Conservation (phyloP, 2,329 filamentous ascomycete species). For the Ceratocystis colombiana region DNA sequence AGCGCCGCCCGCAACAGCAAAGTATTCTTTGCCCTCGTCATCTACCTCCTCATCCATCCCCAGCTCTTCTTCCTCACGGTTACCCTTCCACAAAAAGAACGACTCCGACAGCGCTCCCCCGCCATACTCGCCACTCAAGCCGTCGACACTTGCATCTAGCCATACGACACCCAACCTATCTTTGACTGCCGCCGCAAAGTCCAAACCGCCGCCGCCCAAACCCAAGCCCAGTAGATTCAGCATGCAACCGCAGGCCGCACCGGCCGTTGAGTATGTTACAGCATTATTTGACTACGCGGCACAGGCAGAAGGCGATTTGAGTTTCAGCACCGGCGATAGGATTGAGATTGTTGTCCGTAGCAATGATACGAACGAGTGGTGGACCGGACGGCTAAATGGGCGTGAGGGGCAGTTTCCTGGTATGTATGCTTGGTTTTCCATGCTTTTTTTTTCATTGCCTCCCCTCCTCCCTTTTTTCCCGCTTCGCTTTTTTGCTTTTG, state of each 20-base stretch:
- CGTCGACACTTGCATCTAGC: slow-evolving; percentile 24
- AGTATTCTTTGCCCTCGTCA: slow-evolving; percentile 29
- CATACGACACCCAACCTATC: slow-evolving; percentile 36
- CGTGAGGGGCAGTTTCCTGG: slow-evolving; percentile 90
- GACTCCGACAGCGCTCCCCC: slow-evolving; percentile 51
- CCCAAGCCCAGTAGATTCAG: slow-evolving; percentile 71
- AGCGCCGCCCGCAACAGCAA: slow-evolving; percentile 26
- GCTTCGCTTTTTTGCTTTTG: not conserved
- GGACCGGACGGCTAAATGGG: slow-evolving; percentile 71
- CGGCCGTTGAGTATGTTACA: slow-evolving; percentile 66
- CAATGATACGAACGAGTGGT: slow-evolving; percentile 95
- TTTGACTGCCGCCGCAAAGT: slow-evolving; percentile 44
- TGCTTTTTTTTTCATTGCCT: not conserved
- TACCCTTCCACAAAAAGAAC: slow-evolving; percentile 31
- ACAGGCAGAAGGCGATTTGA: slow-evolving; percentile 86
- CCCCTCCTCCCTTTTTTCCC: not conserved
- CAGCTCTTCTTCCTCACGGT: slow-evolving; percentile 15
- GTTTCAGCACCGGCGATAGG: slow-evolving; percentile 74
- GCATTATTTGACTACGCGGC: slow-evolving; percentile 95
- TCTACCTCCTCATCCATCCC: slow-evolving; percentile 26
- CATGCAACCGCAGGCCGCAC: slow-evolving; percentile 39
- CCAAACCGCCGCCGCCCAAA: slow-evolving; percentile 62
- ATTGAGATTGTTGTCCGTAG: slow-evolving; percentile 82
- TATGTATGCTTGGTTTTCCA: slow-evolving; percentile 37
- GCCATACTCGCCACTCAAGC: slow-evolving; percentile 51